A percentile compares a stretch with the other conserved stretches of the same genome.
These are phyloP conservation scores for Purshia tridentata DNA, from an alignment of 306 rosid species.

Conservation along the genomic window DNA sequence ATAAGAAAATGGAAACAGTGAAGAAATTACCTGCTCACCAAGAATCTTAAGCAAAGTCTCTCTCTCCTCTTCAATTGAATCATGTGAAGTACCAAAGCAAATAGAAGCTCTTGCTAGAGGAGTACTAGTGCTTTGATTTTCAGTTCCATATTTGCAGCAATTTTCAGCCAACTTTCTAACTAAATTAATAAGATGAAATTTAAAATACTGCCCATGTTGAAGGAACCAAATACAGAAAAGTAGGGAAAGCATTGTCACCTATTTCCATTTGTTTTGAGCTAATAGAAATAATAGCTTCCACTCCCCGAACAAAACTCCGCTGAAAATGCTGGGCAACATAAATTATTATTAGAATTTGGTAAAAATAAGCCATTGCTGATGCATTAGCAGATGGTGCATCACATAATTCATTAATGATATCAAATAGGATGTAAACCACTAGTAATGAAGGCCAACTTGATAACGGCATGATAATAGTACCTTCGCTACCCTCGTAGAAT, in stretches of 20 bases:
- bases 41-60: slow-evolving; percentile 60
- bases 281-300: slow-evolving; percentile 61
- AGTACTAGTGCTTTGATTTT: slow-evolving; percentile 43
- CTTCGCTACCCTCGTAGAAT: slow-evolving; percentile 79
- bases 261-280: slow-evolving; percentile 86
- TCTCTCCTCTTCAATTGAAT: slow-evolving; percentile 60
- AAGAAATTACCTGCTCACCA: slow-evolving; percentile 68
- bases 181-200: slow-evolving; percentile 33
- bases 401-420: neutral
- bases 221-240: slow-evolving; percentile 27
- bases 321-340: slow-evolving; percentile 67
- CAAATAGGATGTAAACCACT: neutral
- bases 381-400: slow-evolving; percentile 2
- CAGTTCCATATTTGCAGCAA: slow-evolving; percentile 71
- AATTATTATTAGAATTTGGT: slow-evolving; percentile 22
- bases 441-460: neutral
- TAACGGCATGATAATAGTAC: slow-evolving; percentile 29
- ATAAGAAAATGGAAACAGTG: slow-evolving; percentile 2
- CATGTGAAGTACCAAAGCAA: slow-evolving; percentile 58
- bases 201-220: slow-evolving; percentile 24
- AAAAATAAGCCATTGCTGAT: slow-evolving; percentile 15
- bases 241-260: slow-evolving; percentile 44
- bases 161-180: slow-evolving; percentile 75
- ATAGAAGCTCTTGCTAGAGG: slow-evolving; percentile 60
- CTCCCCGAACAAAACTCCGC: slow-evolving; percentile 76